Evolutionary conservation across 495 filamentous ascomycete genomes (phyloP).

Genomic region (Aspergillus saccharolyticus): DNA sequence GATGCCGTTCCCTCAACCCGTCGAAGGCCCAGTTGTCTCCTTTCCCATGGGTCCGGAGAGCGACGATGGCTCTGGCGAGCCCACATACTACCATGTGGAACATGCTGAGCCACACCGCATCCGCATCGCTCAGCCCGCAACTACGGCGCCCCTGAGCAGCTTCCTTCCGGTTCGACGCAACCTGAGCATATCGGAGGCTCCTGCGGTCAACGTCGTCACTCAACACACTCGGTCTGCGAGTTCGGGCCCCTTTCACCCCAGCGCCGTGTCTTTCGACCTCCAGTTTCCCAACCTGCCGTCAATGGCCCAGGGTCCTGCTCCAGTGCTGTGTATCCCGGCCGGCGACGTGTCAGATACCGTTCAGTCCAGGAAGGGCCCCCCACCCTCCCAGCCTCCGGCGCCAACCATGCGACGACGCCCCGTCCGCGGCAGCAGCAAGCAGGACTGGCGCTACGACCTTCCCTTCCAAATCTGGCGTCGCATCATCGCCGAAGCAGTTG

Average conservation of each 20-base stretch:
- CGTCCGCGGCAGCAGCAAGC: slow-evolving; percentile 1
- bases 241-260: slow-evolving; percentile 16
- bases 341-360: background rate
- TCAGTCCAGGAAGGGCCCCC: background rate
- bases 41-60: background rate
- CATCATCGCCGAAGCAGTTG: slow-evolving; percentile 30
- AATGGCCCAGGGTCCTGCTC: background rate
- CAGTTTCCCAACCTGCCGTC: slow-evolving; percentile 17
- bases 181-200: background rate
- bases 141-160: background rate
- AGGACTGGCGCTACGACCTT: slow-evolving; percentile 22
- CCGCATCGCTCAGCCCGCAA: background rate
- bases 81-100: slow-evolving; percentile 8
- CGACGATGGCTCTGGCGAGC: background rate
- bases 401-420: background rate
- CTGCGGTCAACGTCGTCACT: background rate
- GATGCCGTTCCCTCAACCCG: background rate
- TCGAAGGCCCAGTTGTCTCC: background rate
- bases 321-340: background rate
- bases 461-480: slow-evolving; percentile 28
- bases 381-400: background rate
- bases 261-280: slow-evolving; percentile 9
- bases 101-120: background rate
- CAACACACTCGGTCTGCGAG: background rate
- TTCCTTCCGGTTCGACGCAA: background rate